These are phyloP conservation scores for Yamadazyma olivae DNA, from an alignment of 805 yeast genomes.

Conservation along the genomic window DNA sequence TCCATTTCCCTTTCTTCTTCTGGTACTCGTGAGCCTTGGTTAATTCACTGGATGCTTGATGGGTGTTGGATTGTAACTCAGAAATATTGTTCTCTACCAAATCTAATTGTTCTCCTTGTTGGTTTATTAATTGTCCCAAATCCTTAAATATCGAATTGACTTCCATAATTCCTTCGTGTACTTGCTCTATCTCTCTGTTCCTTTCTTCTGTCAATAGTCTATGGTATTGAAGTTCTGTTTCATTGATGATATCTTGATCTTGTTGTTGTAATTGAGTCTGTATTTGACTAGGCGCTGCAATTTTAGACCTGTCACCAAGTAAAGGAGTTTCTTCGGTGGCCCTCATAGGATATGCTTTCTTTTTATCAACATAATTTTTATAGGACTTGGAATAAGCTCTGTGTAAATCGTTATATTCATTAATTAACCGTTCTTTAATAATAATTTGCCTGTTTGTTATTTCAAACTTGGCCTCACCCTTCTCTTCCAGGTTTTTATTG, in stretches of 20 bases:
- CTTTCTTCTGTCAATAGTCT: slow-evolving; percentile 66
- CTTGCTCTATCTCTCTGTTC: slow-evolving; percentile 65
- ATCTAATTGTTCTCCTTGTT: slow-evolving; percentile 84
- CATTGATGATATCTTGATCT: slow-evolving; percentile 40
- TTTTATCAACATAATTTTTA: slow-evolving; percentile 48
- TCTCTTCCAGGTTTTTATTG: slow-evolving; percentile 24
- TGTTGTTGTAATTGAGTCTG: slow-evolving; percentile 33
- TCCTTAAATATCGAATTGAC: slow-evolving; percentile 85
- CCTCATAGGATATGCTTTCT: slow-evolving; percentile 23
- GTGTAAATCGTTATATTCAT: slow-evolving; percentile 55
- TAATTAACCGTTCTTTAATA: slow-evolving; percentile 49
- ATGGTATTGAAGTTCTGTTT: slow-evolving; percentile 59
- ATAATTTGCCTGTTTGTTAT: slow-evolving; percentile 40
- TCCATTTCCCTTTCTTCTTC: slow-evolving; percentile 66
- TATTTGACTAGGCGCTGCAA: slow-evolving; percentile 13
- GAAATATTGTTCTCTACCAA: slow-evolving; percentile 78
- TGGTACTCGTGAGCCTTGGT: slow-evolving; percentile 75
- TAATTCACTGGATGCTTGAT: slow-evolving; percentile 68
- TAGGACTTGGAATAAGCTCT: slow-evolving; percentile 14
- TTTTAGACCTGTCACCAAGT: slow-evolving; percentile 18
- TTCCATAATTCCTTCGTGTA: slow-evolving; percentile 77
- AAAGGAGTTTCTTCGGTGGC: slow-evolving; percentile 42
- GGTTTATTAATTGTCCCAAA: slow-evolving; percentile 69
- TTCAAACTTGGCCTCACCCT: slow-evolving; percentile 16
- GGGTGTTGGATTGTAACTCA: slow-evolving; percentile 59